phyloP scores from a whole-genome alignment of 1,284 basidiomycete species.

The Meira nashicola region DNA sequence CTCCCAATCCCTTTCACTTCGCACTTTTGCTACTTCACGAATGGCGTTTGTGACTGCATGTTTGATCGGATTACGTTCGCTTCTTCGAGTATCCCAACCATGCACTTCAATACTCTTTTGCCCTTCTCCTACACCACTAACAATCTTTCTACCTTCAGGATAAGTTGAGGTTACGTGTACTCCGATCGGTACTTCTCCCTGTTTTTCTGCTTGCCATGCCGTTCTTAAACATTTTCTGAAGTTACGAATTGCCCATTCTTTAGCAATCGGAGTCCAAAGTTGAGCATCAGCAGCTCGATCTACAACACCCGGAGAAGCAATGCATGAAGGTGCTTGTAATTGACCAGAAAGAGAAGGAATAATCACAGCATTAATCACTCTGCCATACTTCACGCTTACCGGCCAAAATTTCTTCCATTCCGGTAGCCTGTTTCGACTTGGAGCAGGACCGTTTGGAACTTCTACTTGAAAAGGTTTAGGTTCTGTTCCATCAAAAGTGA shows the following conservation, averaged over 20 bases:
- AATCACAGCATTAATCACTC: background rate
- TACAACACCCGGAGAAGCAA: conserved; percentile 18
- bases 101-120: conserved; percentile 26
- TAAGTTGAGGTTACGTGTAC: conserved; percentile 33
- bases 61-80: conserved; percentile 38
- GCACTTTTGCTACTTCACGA: conserved; percentile 24
- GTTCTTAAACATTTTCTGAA: conserved; percentile 22
- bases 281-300: conserved; percentile 29
- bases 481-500: conserved; percentile 7
- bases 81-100: conserved; percentile 33
- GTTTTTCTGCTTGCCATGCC: conserved; percentile 19
- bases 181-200: conserved; percentile 18
- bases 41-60: conserved; percentile 41
- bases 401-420: conserved; percentile 54
- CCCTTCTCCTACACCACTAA: conserved; percentile 5
- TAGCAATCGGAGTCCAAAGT: conserved; percentile 15
- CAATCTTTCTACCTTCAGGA: conserved; percentile 10
- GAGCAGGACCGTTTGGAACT: conserved; percentile 69
- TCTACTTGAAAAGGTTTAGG: conserved; percentile 47
- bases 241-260: conserved; percentile 9
- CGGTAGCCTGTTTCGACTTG: conserved; percentile 65
- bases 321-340: background rate
- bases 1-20: conserved; percentile 10
- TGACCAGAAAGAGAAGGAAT: no score
- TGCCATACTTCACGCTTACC: conserved; percentile 24